Evolutionary conservation across 2,329 filamentous ascomycete genomes (phyloP).

Genomic region (Fusarium sp.): DNA sequence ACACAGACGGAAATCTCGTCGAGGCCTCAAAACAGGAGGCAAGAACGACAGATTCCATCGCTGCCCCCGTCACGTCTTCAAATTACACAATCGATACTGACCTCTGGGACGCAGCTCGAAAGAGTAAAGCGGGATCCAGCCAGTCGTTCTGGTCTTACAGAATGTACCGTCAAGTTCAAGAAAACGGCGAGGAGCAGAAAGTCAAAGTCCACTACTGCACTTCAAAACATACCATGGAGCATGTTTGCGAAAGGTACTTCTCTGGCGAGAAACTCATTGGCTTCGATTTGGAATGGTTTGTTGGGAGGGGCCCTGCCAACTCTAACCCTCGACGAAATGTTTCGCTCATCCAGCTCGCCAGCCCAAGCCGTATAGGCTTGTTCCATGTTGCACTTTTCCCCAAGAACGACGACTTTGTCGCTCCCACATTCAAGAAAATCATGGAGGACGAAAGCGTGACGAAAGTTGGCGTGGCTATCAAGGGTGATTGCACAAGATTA

Average conservation of each 20-base stretch:
- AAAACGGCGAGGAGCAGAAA: slow-evolving; percentile 59
- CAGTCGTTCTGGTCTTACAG: slow-evolving; percentile 76
- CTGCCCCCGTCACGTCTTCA: slow-evolving; percentile 46
- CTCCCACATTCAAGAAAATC: slow-evolving; percentile 76
- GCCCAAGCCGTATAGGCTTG: slow-evolving; percentile 79
- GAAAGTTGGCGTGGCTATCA: slow-evolving; percentile 83
- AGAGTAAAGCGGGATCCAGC: slow-evolving; percentile 57
- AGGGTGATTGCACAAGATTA: slow-evolving; percentile 77
- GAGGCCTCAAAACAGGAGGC: slow-evolving; percentile 13
- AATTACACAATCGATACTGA: slow-evolving; percentile 49
- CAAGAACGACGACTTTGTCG: slow-evolving; percentile 68
- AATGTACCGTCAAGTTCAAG: slow-evolving; percentile 70
- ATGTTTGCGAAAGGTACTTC: slow-evolving; percentile 74
- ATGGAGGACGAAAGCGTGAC: slow-evolving; percentile 77
- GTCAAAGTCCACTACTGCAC: slow-evolving; percentile 84
- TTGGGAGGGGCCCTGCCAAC: slow-evolving; percentile 57
- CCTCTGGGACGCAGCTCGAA: slow-evolving; percentile 58
- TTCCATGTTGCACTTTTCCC: slow-evolving; percentile 81
- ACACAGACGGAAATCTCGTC: slow-evolving; percentile 9
- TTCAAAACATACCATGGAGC: slow-evolving; percentile 74
- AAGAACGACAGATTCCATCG: neutral
- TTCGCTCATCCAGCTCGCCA: slow-evolving; percentile 86
- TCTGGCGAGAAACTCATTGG: slow-evolving; percentile 78
- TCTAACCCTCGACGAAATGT: slow-evolving; percentile 74
- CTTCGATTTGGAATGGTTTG: slow-evolving; percentile 89